Percentiles rank a stretch among this genome's conserved stretches.
phyloP scores from a whole-genome alignment of 805 yeast species.

The Sugiyamaella mastotermitis region DNA sequence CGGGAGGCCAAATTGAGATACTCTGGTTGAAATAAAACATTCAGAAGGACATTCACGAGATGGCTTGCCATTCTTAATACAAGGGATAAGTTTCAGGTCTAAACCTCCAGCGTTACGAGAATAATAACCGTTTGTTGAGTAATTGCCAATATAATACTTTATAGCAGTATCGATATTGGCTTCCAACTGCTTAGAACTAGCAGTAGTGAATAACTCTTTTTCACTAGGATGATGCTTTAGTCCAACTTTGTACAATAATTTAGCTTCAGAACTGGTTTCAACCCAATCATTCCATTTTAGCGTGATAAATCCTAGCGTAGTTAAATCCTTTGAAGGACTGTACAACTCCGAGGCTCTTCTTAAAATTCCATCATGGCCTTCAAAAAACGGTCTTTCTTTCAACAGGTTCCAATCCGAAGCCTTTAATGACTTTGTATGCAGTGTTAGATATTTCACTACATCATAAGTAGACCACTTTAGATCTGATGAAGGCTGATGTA shows the following conservation, averaged over 20 bases:
- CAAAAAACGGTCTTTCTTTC: constrained; percentile 26
- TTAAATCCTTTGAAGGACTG: constrained; percentile 26
- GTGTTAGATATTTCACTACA: constrained; percentile 30
- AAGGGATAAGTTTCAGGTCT: constrained; percentile 19
- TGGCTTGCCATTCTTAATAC: constrained; percentile 11
- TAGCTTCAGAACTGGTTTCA: constrained; percentile 24
- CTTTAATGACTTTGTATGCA: constrained; percentile 23
- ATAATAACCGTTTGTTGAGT: constrained; percentile 20
- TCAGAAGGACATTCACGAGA: constrained; percentile 16
- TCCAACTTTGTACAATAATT: constrained; percentile 28
- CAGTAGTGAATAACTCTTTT: constrained; percentile 19
- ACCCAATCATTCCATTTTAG: constrained; percentile 28
- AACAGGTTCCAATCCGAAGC: constrained; percentile 29
- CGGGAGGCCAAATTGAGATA: constrained; percentile 26
- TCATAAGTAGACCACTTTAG: constrained; percentile 32
- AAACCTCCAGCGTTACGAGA: constrained; percentile 2
- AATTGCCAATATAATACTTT: constrained; percentile 25
- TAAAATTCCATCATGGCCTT: constrained; percentile 15
- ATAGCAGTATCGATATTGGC: constrained; percentile 21
- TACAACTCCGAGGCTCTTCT: constrained; percentile 25
- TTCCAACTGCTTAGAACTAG: constrained; percentile 4
- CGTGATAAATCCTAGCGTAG: constrained; percentile 25
- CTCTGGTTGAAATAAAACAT: constrained; percentile 22
- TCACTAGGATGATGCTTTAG: constrained; percentile 24
- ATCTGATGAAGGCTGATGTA: constrained; percentile 21